Base-by-base conservation (phyloP, 2,329 filamentous ascomycete genomes). In the Pseudonectria foliicola region DNA sequence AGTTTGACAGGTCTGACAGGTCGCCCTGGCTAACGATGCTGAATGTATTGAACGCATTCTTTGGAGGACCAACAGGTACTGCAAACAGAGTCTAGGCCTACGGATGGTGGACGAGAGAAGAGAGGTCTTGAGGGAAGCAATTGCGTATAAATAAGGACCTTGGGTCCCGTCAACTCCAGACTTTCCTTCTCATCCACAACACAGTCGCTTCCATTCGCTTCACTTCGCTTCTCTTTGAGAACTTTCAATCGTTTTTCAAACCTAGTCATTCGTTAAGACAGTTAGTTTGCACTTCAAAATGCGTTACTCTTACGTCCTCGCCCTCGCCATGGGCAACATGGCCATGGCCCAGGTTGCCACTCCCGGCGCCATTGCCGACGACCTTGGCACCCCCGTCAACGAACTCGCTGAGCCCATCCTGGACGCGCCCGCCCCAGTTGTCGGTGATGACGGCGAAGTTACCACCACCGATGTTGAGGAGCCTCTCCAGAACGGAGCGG, bases 131-230 rank as follows among this genome's bases (percentile, higher is more conserved):
- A 24, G 24, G 21, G 13, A 31, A 8, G 31, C 16, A 23, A 35
- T 43, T 18, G 34, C 44, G 43, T 54, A 55, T 57, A 57, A 57
- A 57, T 47, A 48, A 45, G 41, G 35, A 39, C 37, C 15, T 33
- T 33, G 29, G 25, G 39, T 53, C 54, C 46, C 35, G 14, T 30
- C 39, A 38, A 38, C 27, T 10, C 23, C 8, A 24, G 42, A 42
- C 40, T 36, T 25, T 42, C 30, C 13, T 35, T 34, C 35, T 43
- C 39, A 39, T 33, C 38, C 46, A 42, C 49, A 38, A 30, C 34
- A 38, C 42, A 42, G 43, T 42, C 46, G 33, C 53, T 55, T 59
- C 53, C 56, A 57, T 52, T 44, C 53, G 42, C 30, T 57, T 57
- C 40, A 45, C 50, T 32, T 44, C 11, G 38, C 35, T 42, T 29